Conservation (phyloP, 257 asterid genomes). For the Jaltomata sinuosa region DNA sequence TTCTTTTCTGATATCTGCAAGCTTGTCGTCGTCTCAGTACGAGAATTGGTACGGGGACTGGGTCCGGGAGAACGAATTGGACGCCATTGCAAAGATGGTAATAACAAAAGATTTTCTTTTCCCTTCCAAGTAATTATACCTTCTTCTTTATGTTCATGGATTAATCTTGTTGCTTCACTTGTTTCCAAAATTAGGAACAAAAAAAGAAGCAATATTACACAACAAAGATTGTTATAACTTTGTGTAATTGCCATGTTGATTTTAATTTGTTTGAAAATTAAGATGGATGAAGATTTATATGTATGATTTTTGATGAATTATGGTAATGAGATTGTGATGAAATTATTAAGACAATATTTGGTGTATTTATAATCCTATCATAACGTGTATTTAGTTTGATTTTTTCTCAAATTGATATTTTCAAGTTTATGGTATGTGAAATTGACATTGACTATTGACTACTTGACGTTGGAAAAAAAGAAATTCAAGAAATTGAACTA, state of each 20-base stretch:
- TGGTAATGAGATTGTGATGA: background rate
- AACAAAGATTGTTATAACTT: slow-evolving; percentile 3
- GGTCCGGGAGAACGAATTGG: background rate
- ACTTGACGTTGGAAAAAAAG: background rate
- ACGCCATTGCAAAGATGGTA: slow-evolving; percentile 1
- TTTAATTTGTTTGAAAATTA: background rate
- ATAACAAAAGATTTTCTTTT: slow-evolving; percentile 1
- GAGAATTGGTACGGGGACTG: background rate
- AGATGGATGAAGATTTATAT: background rate
- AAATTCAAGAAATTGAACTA: background rate
- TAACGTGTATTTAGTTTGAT: background rate
- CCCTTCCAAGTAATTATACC: slow-evolving; percentile 17
- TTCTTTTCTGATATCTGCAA: background rate
- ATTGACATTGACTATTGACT: background rate
- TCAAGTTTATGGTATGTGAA: background rate
- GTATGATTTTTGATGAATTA: background rate
- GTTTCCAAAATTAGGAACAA: background rate
- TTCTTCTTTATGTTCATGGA: slow-evolving; percentile 22
- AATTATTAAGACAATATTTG: background rate
- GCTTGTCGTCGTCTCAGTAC: background rate
- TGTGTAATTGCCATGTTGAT: background rate
- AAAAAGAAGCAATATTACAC: slow-evolving; percentile 1
- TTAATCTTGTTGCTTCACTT: slow-evolving; percentile 24
- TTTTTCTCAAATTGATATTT: background rate
- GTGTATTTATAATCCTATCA: slow-evolving; percentile 6